Evolutionary conservation across 2,329 filamentous ascomycete genomes (phyloP).

Genomic region (Sarocladium strictum): DNA sequence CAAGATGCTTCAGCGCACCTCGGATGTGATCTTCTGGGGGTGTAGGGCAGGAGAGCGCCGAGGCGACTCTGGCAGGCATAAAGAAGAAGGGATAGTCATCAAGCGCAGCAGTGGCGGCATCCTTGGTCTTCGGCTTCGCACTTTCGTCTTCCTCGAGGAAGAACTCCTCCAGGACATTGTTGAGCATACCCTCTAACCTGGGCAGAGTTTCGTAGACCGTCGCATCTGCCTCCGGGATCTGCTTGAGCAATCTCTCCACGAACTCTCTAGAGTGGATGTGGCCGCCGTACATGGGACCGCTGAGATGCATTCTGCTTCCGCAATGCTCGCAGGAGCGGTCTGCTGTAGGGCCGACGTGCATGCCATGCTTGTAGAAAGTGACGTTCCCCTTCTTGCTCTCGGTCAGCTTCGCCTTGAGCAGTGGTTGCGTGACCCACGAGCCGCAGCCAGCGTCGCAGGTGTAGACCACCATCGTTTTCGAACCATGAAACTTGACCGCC

Average conservation of each 20-base stretch:
- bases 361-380: slow-evolving; percentile 71
- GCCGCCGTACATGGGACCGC: slow-evolving; percentile 92
- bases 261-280: slow-evolving; percentile 81
- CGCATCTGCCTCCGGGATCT: slow-evolving; percentile 60
- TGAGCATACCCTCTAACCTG: slow-evolving; percentile 86
- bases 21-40: slow-evolving; percentile 74
- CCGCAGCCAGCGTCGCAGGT: slow-evolving; percentile 88
- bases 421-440: slow-evolving; percentile 78
- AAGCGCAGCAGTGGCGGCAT: slow-evolving; percentile 51
- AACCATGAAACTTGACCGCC: slow-evolving; percentile 83
- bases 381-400: slow-evolving; percentile 65
- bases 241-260: slow-evolving; percentile 69
- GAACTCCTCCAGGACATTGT: slow-evolving; percentile 74
- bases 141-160: slow-evolving; percentile 28
- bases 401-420: slow-evolving; percentile 63
- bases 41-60: slow-evolving; percentile 71
- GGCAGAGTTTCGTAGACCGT: slow-evolving; percentile 72
- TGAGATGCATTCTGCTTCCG: slow-evolving; percentile 77
- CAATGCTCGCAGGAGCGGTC: slow-evolving; percentile 74
- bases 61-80: slow-evolving; percentile 66
- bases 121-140: slow-evolving; percentile 30
- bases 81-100: slow-evolving; percentile 86
- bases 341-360: slow-evolving; percentile 64
- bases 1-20: slow-evolving; percentile 73
- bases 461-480: slow-evolving; percentile 90